Evolutionary conservation across 2,329 filamentous ascomycete species (phyloP).

Genomic region (Sarocladium kiliense): DNA sequence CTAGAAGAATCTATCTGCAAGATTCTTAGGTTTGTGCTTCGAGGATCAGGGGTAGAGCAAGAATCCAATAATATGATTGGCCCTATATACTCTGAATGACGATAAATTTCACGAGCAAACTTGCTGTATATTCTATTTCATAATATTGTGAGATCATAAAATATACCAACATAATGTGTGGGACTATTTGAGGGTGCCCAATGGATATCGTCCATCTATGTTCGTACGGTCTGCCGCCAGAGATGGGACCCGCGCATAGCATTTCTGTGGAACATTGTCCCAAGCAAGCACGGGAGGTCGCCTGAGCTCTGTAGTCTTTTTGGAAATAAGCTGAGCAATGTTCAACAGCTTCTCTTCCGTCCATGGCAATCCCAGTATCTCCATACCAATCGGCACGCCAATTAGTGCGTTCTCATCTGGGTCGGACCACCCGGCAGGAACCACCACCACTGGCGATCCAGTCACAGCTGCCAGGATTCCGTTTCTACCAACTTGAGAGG

Average conservation of each 20-base stretch:
- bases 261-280: neutral
- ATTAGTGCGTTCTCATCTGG: conserved; percentile 6
- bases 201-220: neutral
- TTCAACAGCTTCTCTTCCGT: conserved; percentile 9
- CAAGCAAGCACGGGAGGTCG: neutral
- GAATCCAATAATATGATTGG: too few species aligned
- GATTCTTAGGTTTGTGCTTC: too few species aligned
- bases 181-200: neutral
- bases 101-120: too few species aligned
- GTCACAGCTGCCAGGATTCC: conserved; percentile 11
- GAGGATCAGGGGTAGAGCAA: too few species aligned
- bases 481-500: conserved; percentile 10
- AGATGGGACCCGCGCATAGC: neutral
- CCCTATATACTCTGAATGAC: too few species aligned
- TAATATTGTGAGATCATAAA: too few species aligned
- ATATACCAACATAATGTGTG: too few species aligned
- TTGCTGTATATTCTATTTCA: too few species aligned
- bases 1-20: too few species aligned
- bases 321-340: conserved; percentile 8
- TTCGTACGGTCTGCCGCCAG: neutral
- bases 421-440: conserved; percentile 9
- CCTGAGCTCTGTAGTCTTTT: neutral
- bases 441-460: conserved; percentile 10
- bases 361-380: conserved; percentile 10
- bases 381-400: conserved; percentile 11